These are phyloP conservation scores for Penicillium cataractarum DNA, from an alignment of 495 filamentous ascomycete species.

Conservation along the genomic window DNA sequence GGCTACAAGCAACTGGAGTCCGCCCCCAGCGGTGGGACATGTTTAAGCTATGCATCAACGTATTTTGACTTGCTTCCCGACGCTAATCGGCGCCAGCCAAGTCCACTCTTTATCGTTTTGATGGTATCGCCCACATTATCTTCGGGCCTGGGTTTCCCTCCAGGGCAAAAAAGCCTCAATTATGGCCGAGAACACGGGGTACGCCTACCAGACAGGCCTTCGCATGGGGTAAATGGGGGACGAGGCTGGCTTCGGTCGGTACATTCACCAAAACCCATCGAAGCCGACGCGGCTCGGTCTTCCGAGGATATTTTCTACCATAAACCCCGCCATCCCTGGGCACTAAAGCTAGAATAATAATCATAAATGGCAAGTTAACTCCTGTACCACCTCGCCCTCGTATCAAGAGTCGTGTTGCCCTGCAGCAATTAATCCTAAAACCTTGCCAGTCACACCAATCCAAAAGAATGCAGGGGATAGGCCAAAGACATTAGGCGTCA, in stretches of 20 bases:
- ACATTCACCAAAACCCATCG: neutral
- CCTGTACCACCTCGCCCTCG: neutral
- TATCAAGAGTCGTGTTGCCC: neutral
- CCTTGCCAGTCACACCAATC: too few species aligned
- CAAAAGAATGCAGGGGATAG: too few species aligned
- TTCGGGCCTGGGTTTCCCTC: constrained; percentile 15
- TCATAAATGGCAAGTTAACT: neutral
- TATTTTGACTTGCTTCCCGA: neutral
- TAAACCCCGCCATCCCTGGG: neutral
- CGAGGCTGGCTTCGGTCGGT: neutral
- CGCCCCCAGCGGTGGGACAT: constrained; percentile 12
- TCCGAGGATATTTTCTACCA: neutral
- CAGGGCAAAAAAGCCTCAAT: neutral
- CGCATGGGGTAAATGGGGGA: neutral
- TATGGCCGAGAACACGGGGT: neutral
- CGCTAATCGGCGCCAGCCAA: neutral
- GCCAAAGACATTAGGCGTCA: too few species aligned
- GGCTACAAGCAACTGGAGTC: constrained; percentile 3
- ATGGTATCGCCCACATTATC: neutral
- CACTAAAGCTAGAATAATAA: neutral
- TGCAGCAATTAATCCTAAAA: neutral
- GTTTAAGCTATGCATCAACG: constrained; percentile 1
- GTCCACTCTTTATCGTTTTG: neutral
- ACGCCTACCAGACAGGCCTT: neutral
- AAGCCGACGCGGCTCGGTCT: constrained; percentile 11